These are phyloP conservation scores for Aspergillus carbonarius DNA, from an alignment of 2,329 filamentous ascomycete genomes.

Conservation along the genomic window DNA sequence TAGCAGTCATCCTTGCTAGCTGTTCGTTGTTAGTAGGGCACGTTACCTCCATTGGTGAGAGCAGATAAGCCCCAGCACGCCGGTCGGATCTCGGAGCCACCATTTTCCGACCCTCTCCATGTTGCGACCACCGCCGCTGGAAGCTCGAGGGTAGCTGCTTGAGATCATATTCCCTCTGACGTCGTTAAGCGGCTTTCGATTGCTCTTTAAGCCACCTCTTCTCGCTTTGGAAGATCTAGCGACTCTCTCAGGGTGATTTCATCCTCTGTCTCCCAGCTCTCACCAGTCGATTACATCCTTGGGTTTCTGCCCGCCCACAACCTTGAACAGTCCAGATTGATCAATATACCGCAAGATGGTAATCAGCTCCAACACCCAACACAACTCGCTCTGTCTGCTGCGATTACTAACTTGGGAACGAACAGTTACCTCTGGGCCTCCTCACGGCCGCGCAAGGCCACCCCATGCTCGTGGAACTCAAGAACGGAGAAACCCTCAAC, in stretches of 20 bases:
- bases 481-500: slow-evolving; percentile 96
- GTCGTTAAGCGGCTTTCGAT: neutral
- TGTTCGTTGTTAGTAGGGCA: neutral
- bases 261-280: neutral
- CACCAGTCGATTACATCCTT: neutral
- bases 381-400: neutral
- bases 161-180: slow-evolving; percentile 4
- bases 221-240: neutral
- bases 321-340: neutral
- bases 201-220: neutral
- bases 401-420: neutral
- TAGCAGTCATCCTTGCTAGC: neutral
- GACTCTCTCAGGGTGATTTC: neutral
- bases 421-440: slow-evolving; percentile 68
- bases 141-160: slow-evolving; percentile 14
- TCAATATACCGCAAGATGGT: neutral
- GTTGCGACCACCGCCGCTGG: slow-evolving; percentile 12
- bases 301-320: neutral
- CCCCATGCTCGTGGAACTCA: slow-evolving; percentile 95
- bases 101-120: slow-evolving; percentile 12
- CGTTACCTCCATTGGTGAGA: neutral
- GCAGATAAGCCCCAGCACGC: neutral
- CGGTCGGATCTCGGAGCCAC: slow-evolving; percentile 9
- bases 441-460: slow-evolving; percentile 95
- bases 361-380: neutral